A percentile compares a stretch with the other conserved stretches of the same genome.
phyloP scores from a whole-genome alignment of 208 protist genomes.

The Trypanosoma melophagium region DNA sequence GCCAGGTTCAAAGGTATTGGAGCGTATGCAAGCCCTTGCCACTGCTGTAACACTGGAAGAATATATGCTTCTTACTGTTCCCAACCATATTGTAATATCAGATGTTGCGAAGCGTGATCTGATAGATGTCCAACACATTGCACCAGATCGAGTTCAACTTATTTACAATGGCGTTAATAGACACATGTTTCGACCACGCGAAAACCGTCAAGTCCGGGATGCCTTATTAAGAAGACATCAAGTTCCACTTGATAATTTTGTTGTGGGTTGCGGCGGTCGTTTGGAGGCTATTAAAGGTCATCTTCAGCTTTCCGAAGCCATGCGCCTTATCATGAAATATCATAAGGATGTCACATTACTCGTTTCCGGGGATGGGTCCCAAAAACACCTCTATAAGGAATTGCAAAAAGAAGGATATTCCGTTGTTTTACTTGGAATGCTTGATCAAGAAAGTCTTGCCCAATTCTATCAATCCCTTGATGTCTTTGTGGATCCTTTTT shows the following conservation, averaged over 20 bases:
- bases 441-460: constrained; percentile 24
- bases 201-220: not conserved
- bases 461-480: constrained; percentile 35
- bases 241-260: constrained; percentile 21
- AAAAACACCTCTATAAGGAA: constrained; percentile 4
- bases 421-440: constrained; percentile 33
- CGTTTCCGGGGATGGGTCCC: constrained; percentile 27
- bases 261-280: constrained; percentile 38
- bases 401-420: constrained; percentile 17
- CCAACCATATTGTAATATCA: constrained; percentile 40
- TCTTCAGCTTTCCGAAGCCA: constrained; percentile 26
- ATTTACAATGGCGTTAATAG: constrained; percentile 42
- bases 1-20: not conserved
- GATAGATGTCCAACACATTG: constrained; percentile 21
- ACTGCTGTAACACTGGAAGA: constrained; percentile 23
- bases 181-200: constrained; percentile 23
- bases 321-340: constrained; percentile 20
- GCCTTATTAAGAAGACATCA: constrained; percentile 12
- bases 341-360: constrained; percentile 28
- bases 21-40: constrained; percentile 21
- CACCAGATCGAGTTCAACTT: constrained; percentile 7
- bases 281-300: constrained; percentile 36
- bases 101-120: constrained; percentile 22
- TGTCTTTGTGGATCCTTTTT: constrained; percentile 43
- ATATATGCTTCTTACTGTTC: constrained; percentile 29